Conservation (phyloP, 2,329 filamentous ascomycete genomes). For the Rhinocladiella mackenziei region DNA sequence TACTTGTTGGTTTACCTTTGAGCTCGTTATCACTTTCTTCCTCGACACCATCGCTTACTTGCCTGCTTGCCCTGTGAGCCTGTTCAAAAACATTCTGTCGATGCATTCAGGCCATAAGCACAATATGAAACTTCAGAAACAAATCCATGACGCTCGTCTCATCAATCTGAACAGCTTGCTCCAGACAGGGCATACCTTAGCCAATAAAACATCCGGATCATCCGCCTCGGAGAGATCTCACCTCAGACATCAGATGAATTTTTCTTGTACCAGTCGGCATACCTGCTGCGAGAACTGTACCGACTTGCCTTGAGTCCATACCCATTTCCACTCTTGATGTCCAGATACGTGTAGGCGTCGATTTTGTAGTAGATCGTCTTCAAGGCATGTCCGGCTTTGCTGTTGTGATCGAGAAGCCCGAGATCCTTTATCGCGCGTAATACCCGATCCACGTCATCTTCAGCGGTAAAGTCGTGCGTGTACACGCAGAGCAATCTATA, state of each 20-base stretch:
- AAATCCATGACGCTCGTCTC: background rate
- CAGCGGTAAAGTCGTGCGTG: conserved; percentile 68
- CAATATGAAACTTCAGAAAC: too few relatives aligned
- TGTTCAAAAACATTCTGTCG: too few relatives aligned
- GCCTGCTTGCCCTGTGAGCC: background rate
- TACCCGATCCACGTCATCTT: conserved; percentile 64
- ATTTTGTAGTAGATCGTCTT: conserved; percentile 71
- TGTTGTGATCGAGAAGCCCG: conserved; percentile 48
- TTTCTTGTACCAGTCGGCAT: too few relatives aligned
- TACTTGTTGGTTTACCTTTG: background rate
- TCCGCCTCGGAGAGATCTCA: too few relatives aligned
- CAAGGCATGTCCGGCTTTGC: background rate
- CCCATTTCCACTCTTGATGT: conserved; percentile 57
- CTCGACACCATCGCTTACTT: background rate
- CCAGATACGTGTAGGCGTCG: conserved; percentile 66
- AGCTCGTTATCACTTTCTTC: background rate
- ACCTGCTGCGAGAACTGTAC: conserved; percentile 42
- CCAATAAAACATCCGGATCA: too few relatives aligned
- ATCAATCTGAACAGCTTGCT: background rate
- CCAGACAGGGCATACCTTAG: too few relatives aligned
- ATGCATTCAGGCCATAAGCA: too few relatives aligned
- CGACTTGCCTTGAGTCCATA: conserved; percentile 57
- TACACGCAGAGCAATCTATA: conserved; percentile 71
- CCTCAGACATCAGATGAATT: too few relatives aligned
- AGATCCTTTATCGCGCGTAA: conserved; percentile 59